phyloP scores from a whole-genome alignment of 208 protist species.

The Acanthamoeba healyi region DNA sequence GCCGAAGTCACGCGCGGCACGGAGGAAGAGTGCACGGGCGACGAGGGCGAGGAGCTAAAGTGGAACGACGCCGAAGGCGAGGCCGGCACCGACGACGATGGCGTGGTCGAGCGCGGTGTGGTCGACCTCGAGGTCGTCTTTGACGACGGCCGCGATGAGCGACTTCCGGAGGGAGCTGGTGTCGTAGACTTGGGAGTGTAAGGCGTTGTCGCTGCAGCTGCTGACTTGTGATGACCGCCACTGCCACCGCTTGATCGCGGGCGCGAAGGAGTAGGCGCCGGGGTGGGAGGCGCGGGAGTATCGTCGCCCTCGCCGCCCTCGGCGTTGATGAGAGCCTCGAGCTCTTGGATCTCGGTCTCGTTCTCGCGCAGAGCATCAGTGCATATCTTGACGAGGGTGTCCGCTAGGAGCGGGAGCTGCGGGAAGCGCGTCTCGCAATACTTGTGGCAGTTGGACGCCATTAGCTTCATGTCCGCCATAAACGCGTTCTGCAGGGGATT shows the following conservation, averaged over 20 bases:
- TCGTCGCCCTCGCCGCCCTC: neutral
- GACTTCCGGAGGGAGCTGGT: neutral
- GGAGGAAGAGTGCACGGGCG: neutral
- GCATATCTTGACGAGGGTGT: constrained; percentile 66
- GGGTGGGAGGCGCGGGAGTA: neutral
- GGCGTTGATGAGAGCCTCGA: constrained; percentile 55
- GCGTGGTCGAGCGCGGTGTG: neutral
- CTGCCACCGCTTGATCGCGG: neutral
- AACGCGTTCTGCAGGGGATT: constrained; percentile 45
- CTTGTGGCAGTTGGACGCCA: constrained; percentile 80
- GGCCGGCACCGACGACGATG: constrained; percentile 12
- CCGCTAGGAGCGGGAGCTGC: constrained; percentile 75
- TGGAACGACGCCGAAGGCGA: constrained; percentile 50
- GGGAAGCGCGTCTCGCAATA: constrained; percentile 78
- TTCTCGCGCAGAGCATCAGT: constrained; percentile 38
- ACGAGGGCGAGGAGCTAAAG: constrained; percentile 27
- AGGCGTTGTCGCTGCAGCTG: neutral
- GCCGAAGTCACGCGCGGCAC: constrained; percentile 15
- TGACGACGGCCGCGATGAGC: neutral
- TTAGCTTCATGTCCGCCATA: constrained; percentile 81
- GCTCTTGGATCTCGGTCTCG: constrained; percentile 57
- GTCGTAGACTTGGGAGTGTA: neutral
- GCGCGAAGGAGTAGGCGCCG: neutral
- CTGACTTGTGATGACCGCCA: neutral
- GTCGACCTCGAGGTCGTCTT: neutral